Conservation (phyloP, 768 basidiomycete genomes). For the Xerocomellus chrysenteron region DNA sequence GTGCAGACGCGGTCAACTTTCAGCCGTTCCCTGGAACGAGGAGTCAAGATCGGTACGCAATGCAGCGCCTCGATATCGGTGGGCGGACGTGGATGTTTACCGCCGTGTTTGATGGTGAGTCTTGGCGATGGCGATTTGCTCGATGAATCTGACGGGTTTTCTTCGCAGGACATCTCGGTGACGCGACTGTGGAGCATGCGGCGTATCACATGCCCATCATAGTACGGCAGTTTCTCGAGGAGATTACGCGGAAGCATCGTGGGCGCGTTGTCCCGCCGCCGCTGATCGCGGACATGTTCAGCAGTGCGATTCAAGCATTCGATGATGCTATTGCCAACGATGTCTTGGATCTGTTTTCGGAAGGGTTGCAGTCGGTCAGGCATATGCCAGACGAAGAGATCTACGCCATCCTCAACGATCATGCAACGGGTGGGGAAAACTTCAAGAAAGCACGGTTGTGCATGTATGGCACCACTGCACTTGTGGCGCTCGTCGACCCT, state of each 20-base stretch:
- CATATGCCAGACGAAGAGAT: slow-evolving; percentile 57
- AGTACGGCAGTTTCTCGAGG: slow-evolving; percentile 55
- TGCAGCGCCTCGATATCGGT: slow-evolving; percentile 53
- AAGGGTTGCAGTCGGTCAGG: slow-evolving; percentile 50
- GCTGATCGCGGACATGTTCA: slow-evolving; percentile 55
- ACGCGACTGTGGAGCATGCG: slow-evolving; percentile 68
- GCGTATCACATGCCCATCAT: slow-evolving; percentile 68
- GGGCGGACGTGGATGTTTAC: slow-evolving; percentile 63
- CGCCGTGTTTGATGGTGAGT: slow-evolving; percentile 68
- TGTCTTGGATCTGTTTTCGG: slow-evolving; percentile 58
- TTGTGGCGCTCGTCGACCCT: slow-evolving; percentile 72
- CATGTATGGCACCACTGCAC: slow-evolving; percentile 79
- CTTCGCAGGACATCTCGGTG: slow-evolving; percentile 60
- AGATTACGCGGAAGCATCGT: slow-evolving; percentile 39
- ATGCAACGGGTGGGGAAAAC: slow-evolving; percentile 53
- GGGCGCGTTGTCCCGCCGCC: slow-evolving; percentile 43
- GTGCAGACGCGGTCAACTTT: slow-evolving; percentile 65
- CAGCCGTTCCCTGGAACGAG: slow-evolving; percentile 54
- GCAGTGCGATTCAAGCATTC: slow-evolving; percentile 57
- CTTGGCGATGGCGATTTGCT: neutral
- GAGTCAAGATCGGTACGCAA: slow-evolving; percentile 66
- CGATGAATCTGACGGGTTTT: neutral
- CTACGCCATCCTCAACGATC: slow-evolving; percentile 62
- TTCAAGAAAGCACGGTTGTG: slow-evolving; percentile 66
- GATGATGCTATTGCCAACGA: slow-evolving; percentile 69